These are phyloP conservation scores for Colletotrichum scovillei DNA, from an alignment of 2,329 filamentous ascomycete species.

Conservation along the genomic window DNA sequence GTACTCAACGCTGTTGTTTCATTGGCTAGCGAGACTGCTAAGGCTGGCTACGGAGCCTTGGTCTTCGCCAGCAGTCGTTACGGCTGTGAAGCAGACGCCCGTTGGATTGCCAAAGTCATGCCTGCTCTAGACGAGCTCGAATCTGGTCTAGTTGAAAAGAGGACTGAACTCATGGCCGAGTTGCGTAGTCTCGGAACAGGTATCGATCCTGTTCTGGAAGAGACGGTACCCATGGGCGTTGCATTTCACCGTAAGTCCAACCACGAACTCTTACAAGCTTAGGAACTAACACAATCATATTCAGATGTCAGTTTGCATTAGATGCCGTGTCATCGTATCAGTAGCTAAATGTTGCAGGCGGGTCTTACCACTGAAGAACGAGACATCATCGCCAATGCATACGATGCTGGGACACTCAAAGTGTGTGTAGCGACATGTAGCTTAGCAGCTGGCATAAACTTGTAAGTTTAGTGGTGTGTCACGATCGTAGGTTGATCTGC, in stretches of 20 bases:
- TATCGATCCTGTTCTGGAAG: conserved; percentile 72
- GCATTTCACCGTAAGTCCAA: conserved; percentile 75
- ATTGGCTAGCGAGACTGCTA: conserved; percentile 75
- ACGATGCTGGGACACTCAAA: conserved; percentile 74
- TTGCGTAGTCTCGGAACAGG: conserved; percentile 74
- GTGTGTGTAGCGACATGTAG: conserved; percentile 83
- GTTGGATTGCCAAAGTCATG: conserved; percentile 74
- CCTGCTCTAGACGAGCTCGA: conserved; percentile 61
- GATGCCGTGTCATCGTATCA: neutral
- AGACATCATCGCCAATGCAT: conserved; percentile 76
- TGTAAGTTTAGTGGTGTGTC: conserved; percentile 49
- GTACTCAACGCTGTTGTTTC: conserved; percentile 78
- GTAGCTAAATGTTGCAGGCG: conserved; percentile 55
- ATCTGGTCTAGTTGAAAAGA: conserved; percentile 62
- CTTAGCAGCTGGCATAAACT: conserved; percentile 84
- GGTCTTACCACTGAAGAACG: conserved; percentile 81
- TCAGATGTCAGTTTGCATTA: conserved; percentile 48
- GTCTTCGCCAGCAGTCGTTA: conserved; percentile 79
- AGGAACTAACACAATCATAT: neutral
- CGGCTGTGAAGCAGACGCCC: conserved; percentile 75
- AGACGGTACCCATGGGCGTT: conserved; percentile 74
- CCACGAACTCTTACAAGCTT: neutral
- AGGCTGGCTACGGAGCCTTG: conserved; percentile 76
- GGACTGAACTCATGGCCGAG: conserved; percentile 74
- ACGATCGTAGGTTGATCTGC: conserved; percentile 17